Evolutionary conservation across 441 rosid species (phyloP).

Genomic region (Erysimum pusillum): DNA sequence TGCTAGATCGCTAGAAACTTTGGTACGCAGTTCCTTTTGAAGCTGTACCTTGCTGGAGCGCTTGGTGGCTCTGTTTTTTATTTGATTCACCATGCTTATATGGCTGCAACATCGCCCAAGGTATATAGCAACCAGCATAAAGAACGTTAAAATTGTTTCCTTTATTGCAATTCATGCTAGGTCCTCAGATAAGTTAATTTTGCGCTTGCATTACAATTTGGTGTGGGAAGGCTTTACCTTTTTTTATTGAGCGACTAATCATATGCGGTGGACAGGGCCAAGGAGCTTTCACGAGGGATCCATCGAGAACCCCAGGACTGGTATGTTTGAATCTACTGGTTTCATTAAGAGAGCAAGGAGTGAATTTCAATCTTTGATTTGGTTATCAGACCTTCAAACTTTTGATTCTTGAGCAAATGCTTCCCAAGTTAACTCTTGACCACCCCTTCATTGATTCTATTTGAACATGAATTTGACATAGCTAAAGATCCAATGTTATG

Average conservation of each 20-base stretch:
- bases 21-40: conserved; percentile 77
- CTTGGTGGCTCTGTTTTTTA: conserved; percentile 87
- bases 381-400: not conserved
- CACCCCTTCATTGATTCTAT: not conserved
- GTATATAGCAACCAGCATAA: conserved; percentile 48
- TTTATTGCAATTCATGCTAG: conserved; percentile 9
- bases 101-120: conserved; percentile 67
- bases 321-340: conserved; percentile 53
- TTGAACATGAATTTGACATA: conserved; percentile 17
- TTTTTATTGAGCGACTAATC: conserved; percentile 8
- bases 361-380: conserved; percentile 7
- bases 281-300: conserved; percentile 57
- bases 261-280: conserved; percentile 54
- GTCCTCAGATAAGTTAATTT: conserved; percentile 18
- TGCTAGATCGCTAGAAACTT: conserved; percentile 74
- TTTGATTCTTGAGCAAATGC: conserved; percentile 11
- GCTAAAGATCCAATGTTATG: conserved; percentile 1
- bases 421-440: not conserved
- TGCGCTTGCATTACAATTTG: not conserved
- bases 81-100: conserved; percentile 73
- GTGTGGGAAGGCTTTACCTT: conserved; percentile 14
- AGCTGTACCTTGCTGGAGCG: conserved; percentile 88
- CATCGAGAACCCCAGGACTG: conserved; percentile 78
- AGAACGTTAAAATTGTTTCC: conserved; percentile 21
- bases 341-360: not conserved